Evolutionary conservation across 2,329 filamentous ascomycete species (phyloP), one percentile per base, ranked within the genome.

Genomic region (Emmonsiellopsis sp.): DNA sequence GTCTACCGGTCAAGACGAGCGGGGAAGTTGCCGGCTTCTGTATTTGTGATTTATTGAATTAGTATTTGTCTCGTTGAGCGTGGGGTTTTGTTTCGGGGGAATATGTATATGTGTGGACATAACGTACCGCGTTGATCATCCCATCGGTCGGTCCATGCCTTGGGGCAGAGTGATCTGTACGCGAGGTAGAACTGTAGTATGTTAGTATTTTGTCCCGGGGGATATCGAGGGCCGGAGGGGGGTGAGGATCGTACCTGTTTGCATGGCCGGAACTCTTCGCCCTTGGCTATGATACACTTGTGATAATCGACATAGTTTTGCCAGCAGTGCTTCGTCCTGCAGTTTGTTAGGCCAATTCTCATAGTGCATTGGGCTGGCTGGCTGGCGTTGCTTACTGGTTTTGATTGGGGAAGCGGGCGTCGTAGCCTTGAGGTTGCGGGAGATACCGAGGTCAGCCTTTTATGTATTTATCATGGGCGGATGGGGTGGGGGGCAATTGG

Each of bases 271-370:
- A 97, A 97, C 72, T 96, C 91, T 81, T 97, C 92, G 76, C 92
- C 92, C 84, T 97, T 97, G 77, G 91, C 92, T 72, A 86, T 80
- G 76, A 96, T 90, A 81, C 93, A 98, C 84, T 98, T 98, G 85
- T 98, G 89, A 83, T 98, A 97, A 77, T 98, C 93, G 79, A 98
- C 93, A 79, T 98, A 98, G 84, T 98, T 98, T 76, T 98, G 94
- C 93, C 93, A 98, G 89, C 93, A 98, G 84, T 98, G 91, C 87
- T 96, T 96, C 78, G 91, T 85, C 75, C 76, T 79, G 51, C 46
- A n/a, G 30, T 34, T 11, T 20, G 48, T 57, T 55, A 61, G 51
- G 31, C 16, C 10, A 6, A 13, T 40, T 37, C 13, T 53, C 8
- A 11, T 26, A 26, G 3, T 3, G 20, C 15, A 37, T 35, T 38